Evolutionary conservation across 1,139 yeast species (phyloP).

Genomic region (Magnusiomyces suaveolens): DNA sequence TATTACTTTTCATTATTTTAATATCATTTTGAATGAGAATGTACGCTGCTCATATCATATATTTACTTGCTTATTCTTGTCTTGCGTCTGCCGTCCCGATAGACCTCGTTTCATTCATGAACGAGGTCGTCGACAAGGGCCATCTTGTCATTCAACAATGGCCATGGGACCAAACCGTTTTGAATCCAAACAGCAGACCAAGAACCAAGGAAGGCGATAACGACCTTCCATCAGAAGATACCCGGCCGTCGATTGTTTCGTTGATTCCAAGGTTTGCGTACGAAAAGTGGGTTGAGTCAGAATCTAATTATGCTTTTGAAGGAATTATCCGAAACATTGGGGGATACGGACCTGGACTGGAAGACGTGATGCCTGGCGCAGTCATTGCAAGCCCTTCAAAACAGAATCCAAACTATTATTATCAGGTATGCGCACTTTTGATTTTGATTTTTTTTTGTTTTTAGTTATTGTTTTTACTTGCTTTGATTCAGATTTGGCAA

Average conservation of each 20-base stretch:
- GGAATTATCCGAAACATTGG: slow-evolving; percentile 58
- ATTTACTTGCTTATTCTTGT: not conserved
- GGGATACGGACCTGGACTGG: slow-evolving; percentile 33
- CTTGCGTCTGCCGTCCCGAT: not conserved
- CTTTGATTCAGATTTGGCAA: not conserved
- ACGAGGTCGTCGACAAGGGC: not conserved
- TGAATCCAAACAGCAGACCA: not conserved
- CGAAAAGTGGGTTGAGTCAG: slow-evolving; percentile 48
- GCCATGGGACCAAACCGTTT: not conserved
- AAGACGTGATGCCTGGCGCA: slow-evolving; percentile 52
- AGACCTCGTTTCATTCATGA: not conserved
- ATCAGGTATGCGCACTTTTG: slow-evolving; percentile 34
- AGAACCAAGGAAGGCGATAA: not conserved
- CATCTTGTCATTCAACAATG: not conserved
- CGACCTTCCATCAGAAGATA: not conserved
- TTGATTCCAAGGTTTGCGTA: slow-evolving; percentile 34
- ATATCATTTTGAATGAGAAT: no score
- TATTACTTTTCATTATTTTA: no score
- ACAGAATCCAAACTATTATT: slow-evolving; percentile 62
- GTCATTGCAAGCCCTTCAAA: slow-evolving; percentile 80
- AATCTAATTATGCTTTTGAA: slow-evolving; percentile 43
- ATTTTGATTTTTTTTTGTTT: not conserved
- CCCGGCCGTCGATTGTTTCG: slow-evolving; percentile 17
- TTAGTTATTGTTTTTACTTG: no score
- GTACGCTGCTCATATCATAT: not conserved